Evolutionary conservation across 805 yeast genomes (phyloP), one percentile per base, ranked within the genome.

Genomic region (Starmerella khaoyaiensis): DNA sequence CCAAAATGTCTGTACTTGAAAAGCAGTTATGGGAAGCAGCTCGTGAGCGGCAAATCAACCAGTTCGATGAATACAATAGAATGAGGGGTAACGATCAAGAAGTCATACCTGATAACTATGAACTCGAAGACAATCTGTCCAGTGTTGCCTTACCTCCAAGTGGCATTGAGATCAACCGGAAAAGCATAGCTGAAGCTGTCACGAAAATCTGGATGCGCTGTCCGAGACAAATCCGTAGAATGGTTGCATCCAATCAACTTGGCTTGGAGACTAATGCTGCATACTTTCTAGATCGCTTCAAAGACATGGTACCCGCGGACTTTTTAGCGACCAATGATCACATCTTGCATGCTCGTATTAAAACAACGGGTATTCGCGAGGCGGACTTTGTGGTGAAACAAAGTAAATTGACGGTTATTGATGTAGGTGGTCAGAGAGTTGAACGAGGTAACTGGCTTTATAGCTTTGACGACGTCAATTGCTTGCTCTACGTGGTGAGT

Each of bases 401-500:
- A 3, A 68, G 74, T 32, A 71, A 67, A 46, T 76, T 86, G 55
- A 75, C 74, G 51, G 81, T 90, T 28, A 62, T 84, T 30, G 98
- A 90, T 64, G 97, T 95, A 4, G 98, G 98, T 36, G 98, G 98
- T 1, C 98, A 90, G 59, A 67, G 98, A 51, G 75, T 93, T 3
- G 98, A 90, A 62, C 74, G 98, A 37, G 81, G 80, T 53, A 87
- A 90, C 59, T 90, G 98, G 98, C 84, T 90, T 44, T 93, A 90
- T 59, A 82, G 94, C 54, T 90, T 90, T 59, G 90, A 86, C 52
- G 82, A 79, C 44, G 80, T 87, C 34, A 79, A 94, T 0, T 80
- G 93, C 3, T 78, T 93, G 0, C 57, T 87, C 26, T 90, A 83
- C 57, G 94, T 87, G 6, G 69, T 80, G 15, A 95, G 96, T 0